Conservation (phyloP, 2,329 filamentous ascomycete genomes). For the Ilyonectria robusta region DNA sequence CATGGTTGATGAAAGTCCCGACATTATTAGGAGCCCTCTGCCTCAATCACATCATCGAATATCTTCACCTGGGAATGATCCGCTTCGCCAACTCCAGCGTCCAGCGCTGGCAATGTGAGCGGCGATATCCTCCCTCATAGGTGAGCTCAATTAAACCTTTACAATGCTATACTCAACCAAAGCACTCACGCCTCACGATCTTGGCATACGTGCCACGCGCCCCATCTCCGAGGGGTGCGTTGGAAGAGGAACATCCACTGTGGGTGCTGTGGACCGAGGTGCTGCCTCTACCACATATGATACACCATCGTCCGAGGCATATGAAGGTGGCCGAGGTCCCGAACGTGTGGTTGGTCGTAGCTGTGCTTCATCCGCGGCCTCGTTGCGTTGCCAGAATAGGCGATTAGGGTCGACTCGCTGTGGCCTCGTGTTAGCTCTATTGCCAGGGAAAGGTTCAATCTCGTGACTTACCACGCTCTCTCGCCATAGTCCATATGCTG, state of each 20-base stretch:
- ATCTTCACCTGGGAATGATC: constrained; percentile 3
- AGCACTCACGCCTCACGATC: background rate
- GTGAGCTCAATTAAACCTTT: background rate
- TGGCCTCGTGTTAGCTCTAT: constrained; percentile 24
- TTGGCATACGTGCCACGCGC: constrained; percentile 40
- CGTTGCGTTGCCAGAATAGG: constrained; percentile 83
- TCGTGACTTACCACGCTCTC: constrained; percentile 79
- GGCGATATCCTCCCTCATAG: background rate
- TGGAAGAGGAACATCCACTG: constrained; percentile 59
- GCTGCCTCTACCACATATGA: constrained; percentile 79
- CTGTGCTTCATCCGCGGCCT: constrained; percentile 49
- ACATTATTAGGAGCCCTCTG: background rate
- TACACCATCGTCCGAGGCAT: constrained; percentile 82
- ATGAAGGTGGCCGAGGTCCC: constrained; percentile 77
- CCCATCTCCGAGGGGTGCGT: constrained; percentile 65
- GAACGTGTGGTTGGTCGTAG: constrained; percentile 44
- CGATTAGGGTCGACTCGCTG: constrained; percentile 85
- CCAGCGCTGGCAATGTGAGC: constrained; percentile 23
- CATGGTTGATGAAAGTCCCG: background rate
- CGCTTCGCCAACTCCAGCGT: constrained; percentile 18
- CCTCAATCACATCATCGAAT: background rate
- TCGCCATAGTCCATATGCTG: constrained; percentile 89
- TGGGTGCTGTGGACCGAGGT: constrained; percentile 69
- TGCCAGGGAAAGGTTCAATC: background rate
- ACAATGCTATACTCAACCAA: background rate